These are phyloP conservation scores for Nissolia schottii DNA, from an alignment of 306 rosid genomes.

Conservation along the genomic window DNA sequence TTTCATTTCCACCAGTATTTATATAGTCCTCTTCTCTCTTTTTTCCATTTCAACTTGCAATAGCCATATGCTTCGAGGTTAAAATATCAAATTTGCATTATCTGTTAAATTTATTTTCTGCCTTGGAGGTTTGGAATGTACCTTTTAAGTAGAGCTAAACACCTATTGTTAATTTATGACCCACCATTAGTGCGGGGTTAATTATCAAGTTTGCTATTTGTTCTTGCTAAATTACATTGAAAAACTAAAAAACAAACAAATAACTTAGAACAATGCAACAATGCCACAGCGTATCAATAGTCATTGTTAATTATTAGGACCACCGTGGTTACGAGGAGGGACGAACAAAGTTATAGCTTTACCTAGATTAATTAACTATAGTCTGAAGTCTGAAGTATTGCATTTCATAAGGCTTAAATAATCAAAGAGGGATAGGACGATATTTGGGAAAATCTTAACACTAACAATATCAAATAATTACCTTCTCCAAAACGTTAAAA, in stretches of 20 bases:
- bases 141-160: too few relatives aligned
- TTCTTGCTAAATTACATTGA: neutral
- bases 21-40: too few relatives aligned
- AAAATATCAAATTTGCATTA: neutral
- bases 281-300: too few relatives aligned
- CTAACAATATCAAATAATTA: too few relatives aligned
- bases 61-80: neutral
- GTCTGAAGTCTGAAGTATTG: neutral
- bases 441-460: neutral
- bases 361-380: neutral
- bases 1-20: neutral
- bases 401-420: neutral
- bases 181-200: too few relatives aligned
- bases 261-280: too few relatives aligned
- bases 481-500: too few relatives aligned
- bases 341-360: neutral
- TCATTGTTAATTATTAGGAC: neutral
- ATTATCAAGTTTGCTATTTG: neutral
- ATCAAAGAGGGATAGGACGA: neutral
- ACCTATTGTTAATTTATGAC: too few relatives aligned
- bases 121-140: too few relatives aligned
- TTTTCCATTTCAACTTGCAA: too few relatives aligned
- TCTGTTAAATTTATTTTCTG: too few relatives aligned
- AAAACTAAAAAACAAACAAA: too few relatives aligned
- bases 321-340: neutral